Evolutionary conservation across 139 green algal species (phyloP).

Genomic region (Astrephomene gubernaculifera): DNA sequence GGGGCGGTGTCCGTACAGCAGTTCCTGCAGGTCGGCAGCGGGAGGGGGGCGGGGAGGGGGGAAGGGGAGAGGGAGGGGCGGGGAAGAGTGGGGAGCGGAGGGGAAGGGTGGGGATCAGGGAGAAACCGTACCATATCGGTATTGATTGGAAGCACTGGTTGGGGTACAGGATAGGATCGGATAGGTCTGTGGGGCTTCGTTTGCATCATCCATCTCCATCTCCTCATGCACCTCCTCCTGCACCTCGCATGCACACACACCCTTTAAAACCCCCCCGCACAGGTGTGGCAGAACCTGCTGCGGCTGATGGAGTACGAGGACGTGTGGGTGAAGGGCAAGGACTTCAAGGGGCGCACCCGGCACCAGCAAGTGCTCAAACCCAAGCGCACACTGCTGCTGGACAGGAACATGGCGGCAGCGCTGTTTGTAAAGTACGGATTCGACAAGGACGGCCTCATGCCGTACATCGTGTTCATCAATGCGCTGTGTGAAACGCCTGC

Average conservation of each 20-base stretch:
- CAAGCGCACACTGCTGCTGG: conserved; percentile 41
- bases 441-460: conserved; percentile 69
- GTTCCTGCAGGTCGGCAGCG: conserved; percentile 60
- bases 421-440: conserved; percentile 70
- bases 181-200: no score
- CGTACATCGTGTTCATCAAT: conserved; percentile 68
- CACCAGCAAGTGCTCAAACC: conserved; percentile 46
- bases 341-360: background rate
- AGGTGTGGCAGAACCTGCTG: conserved; percentile 74
- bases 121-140: no score
- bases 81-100: background rate
- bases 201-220: no score
- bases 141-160: no score
- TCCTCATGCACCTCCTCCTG: no score
- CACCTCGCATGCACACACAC: no score
- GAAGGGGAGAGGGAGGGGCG: background rate
- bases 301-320: conserved; percentile 66
- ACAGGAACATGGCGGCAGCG: conserved; percentile 61
- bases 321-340: conserved; percentile 23
- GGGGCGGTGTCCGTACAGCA: conserved; percentile 66
- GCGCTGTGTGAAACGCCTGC: conserved; percentile 43
- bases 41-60: background rate
- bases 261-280: no score
- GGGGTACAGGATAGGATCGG: no score
- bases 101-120: no score